Conservation (phyloP, 495 filamentous ascomycete genomes). For the Lichenothelia convexa region DNA sequence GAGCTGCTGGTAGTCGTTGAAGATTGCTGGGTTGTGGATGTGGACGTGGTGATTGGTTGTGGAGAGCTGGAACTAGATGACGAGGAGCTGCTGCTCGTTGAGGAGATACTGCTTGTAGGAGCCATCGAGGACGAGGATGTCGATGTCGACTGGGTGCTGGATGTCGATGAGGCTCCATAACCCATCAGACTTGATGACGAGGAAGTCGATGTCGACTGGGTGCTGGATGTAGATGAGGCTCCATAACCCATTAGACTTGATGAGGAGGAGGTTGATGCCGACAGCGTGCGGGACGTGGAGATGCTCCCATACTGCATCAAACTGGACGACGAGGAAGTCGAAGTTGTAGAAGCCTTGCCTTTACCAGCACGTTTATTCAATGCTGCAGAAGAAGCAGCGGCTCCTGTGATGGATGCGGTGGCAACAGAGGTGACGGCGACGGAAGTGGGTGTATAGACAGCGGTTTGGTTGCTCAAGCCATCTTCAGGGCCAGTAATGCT, state of each 20-base stretch:
- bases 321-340: too few relatives aligned
- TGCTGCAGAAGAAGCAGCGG: slow-evolving; percentile 4
- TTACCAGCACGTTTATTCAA: too few relatives aligned
- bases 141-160: not conserved
- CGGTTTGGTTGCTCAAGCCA: not conserved
- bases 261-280: not conserved
- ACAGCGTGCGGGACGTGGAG: too few relatives aligned
- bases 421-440: slow-evolving; percentile 2
- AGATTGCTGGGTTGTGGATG: slow-evolving; percentile 1
- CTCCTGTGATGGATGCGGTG: slow-evolving; percentile 6
- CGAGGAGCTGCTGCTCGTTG: slow-evolving; percentile 3
- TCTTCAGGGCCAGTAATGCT: slow-evolving; percentile 2
- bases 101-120: too few relatives aligned
- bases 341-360: too few relatives aligned
- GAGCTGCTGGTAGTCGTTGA: slow-evolving; percentile 5
- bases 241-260: not conserved
- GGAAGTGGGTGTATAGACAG: slow-evolving; percentile 2
- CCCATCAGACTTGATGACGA: not conserved
- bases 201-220: not conserved
- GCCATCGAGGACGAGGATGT: not conserved
- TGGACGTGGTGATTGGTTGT: slow-evolving; percentile 4
- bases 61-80: not conserved
- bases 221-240: slow-evolving; percentile 1
- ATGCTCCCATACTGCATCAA: too few relatives aligned
- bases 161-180: not conserved